A percentile compares a stretch with the other conserved stretches of the same genome.
phyloP scores from a whole-genome alignment of 1,139 yeast genomes.

The Kurtzmaniella quercitrusa region DNA sequence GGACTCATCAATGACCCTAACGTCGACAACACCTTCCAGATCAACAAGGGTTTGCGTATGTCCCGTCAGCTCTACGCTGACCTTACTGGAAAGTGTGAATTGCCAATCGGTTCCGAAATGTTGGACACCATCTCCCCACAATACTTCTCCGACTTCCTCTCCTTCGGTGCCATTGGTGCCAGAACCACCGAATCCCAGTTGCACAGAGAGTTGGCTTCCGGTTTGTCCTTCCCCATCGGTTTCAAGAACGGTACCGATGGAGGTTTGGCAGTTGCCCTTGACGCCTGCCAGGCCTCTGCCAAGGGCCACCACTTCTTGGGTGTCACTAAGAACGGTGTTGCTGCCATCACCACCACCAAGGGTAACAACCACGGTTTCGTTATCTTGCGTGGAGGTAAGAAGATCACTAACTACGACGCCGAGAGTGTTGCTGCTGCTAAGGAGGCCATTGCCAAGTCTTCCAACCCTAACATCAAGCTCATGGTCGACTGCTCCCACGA shows the following conservation, averaged over 20 bases:
- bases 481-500: slow-evolving; percentile 99
- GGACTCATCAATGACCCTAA: slow-evolving; percentile 97
- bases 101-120: slow-evolving; percentile 98
- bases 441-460: slow-evolving; percentile 54
- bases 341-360: slow-evolving; percentile 91
- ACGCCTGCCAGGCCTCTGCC: slow-evolving; percentile 88
- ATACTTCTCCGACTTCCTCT: slow-evolving; percentile 82
- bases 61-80: slow-evolving; percentile 83
- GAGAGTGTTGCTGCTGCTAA: slow-evolving; percentile 67
- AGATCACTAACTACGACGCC: slow-evolving; percentile 85
- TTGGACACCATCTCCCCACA: slow-evolving; percentile 96
- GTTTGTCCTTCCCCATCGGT: slow-evolving; percentile 93
- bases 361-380: slow-evolving; percentile 91
- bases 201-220: slow-evolving; percentile 94
- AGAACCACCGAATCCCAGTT: slow-evolving; percentile 96
- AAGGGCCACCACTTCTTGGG: slow-evolving; percentile 92
- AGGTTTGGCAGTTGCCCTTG: slow-evolving; percentile 84
- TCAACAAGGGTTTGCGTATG: slow-evolving; percentile 88
- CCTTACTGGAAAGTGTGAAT: slow-evolving; percentile 56
- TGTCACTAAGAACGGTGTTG: slow-evolving; percentile 92
- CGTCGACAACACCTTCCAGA: slow-evolving; percentile 88
- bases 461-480: slow-evolving; percentile 41
- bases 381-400: slow-evolving; percentile 92
- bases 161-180: slow-evolving; percentile 96
- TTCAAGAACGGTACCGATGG: slow-evolving; percentile 98